phyloP scores from a whole-genome alignment of 2,329 filamentous ascomycete genomes.

The Claviceps sp. region DNA sequence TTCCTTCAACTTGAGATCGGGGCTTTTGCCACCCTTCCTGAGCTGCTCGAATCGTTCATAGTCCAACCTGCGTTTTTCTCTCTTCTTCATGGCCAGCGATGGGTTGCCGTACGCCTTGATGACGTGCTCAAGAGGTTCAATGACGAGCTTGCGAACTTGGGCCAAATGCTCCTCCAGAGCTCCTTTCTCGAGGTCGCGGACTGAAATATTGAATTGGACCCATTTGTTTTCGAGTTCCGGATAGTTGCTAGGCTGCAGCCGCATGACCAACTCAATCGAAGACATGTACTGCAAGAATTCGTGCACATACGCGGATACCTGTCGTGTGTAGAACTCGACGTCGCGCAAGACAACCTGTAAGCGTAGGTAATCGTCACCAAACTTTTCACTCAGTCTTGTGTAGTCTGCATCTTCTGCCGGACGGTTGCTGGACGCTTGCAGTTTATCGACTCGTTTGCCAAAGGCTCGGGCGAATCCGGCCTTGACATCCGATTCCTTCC shows the following conservation, averaged over 20 bases:
- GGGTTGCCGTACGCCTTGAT: conserved; percentile 74
- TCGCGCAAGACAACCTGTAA: conserved; percentile 86
- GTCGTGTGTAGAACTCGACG: conserved; percentile 83
- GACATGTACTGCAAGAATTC: conserved; percentile 69
- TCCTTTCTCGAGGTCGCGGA: conserved; percentile 72
- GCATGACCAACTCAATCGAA: conserved; percentile 73
- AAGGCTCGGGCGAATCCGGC: conserved; percentile 80
- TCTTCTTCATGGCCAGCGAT: conserved; percentile 82
- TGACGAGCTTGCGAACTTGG: conserved; percentile 67
- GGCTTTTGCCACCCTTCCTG: conserved; percentile 67
- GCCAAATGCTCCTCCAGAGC: conserved; percentile 67
- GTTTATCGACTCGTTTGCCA: conserved; percentile 74
- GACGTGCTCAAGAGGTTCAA: conserved; percentile 68
- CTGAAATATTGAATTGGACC: conserved; percentile 77
- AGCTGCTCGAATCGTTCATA: conserved; percentile 72
- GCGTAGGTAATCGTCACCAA: conserved; percentile 83
- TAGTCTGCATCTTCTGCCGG: conserved; percentile 72
- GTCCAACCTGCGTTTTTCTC: conserved; percentile 81
- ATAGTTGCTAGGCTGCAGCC: conserved; percentile 54
- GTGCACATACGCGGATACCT: conserved; percentile 65
- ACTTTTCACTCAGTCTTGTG: conserved; percentile 67
- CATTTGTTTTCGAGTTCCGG: conserved; percentile 88
- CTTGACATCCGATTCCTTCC: conserved; percentile 78
- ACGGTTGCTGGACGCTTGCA: conserved; percentile 48
- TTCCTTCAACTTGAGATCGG: conserved; percentile 74